These are phyloP conservation scores for Phytophthora pini DNA, from an alignment of 352 stramenopile species.

Conservation along the genomic window DNA sequence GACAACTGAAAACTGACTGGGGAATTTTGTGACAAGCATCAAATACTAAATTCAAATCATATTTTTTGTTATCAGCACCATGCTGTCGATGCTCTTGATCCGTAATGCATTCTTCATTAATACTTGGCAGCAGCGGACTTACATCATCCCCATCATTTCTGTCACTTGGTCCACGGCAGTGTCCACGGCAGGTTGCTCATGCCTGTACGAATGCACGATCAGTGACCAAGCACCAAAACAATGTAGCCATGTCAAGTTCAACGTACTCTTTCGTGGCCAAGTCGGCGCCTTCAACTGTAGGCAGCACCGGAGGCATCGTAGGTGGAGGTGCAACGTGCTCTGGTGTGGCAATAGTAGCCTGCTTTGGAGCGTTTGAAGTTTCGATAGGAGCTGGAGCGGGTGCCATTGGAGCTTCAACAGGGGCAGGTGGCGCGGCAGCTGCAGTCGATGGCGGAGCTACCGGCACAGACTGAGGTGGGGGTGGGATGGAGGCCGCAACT, in stretches of 20 bases:
- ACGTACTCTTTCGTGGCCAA: constrained; percentile 38
- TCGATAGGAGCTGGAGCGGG: constrained; percentile 33
- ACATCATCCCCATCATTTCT: constrained; percentile 47
- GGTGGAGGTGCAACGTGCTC: constrained; percentile 36
- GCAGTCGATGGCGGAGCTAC: constrained; percentile 11
- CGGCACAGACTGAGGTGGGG: constrained; percentile 13
- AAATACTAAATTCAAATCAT: constrained; percentile 29
- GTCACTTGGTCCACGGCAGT: constrained; percentile 32
- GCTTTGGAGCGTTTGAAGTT: constrained; percentile 29
- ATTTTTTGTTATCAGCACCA: constrained; percentile 6
- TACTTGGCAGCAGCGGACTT: neutral
- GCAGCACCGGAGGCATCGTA: constrained; percentile 17
- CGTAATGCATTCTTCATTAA: neutral
- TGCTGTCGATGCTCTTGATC: no score
- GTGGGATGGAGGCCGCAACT: neutral
- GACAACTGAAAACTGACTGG: neutral
- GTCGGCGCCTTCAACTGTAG: constrained; percentile 21
- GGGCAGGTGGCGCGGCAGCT: constrained; percentile 2
- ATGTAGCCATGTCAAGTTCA: constrained; percentile 21
- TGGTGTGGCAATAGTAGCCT: constrained; percentile 34
- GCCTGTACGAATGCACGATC: constrained; percentile 9
- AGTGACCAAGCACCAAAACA: constrained; percentile 11
- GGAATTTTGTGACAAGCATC: constrained; percentile 15
- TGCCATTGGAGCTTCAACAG: neutral
- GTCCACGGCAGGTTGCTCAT: constrained; percentile 21